A percentile compares a stretch with the other conserved stretches of the same genome.
These are phyloP conservation scores for Yamadazyma mexicana DNA, from an alignment of 1,139 yeast species.

Conservation along the genomic window DNA sequence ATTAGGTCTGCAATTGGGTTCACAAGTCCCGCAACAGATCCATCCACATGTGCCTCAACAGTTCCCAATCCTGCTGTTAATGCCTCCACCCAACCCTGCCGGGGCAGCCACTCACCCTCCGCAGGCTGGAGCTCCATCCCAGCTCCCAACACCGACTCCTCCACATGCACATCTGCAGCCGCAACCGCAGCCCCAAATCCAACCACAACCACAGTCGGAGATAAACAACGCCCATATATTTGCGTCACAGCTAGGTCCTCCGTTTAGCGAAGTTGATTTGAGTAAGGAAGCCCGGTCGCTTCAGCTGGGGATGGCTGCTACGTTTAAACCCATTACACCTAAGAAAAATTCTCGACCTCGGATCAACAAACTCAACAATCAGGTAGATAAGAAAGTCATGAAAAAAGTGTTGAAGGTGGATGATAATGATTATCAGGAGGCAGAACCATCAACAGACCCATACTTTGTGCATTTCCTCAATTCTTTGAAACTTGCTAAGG, in stretches of 20 bases:
- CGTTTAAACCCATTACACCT: constrained; percentile 37
- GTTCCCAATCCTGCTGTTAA: no score
- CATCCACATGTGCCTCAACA: not conserved
- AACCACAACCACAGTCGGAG: no score
- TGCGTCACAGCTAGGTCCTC: not conserved
- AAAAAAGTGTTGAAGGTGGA: constrained; percentile 5
- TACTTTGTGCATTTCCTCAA: constrained; percentile 26
- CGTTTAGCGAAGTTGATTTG: not conserved
- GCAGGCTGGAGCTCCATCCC: no score
- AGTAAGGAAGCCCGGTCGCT: constrained; percentile 2
- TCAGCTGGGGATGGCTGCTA: constrained; percentile 12
- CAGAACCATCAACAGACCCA: constrained; percentile 23
- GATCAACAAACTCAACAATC: constrained; percentile 29
- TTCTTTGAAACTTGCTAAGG: constrained; percentile 9
- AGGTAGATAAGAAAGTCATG: constrained; percentile 7
- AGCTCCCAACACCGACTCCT: no score
- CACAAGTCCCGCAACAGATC: not conserved
- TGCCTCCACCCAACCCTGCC: no score
- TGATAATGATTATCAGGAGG: constrained; percentile 6
- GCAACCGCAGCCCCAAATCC: no score
- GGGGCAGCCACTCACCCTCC: no score
- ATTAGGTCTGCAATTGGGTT: no score
- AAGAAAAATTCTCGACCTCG: constrained; percentile 38
- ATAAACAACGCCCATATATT: no score
- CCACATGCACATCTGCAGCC: not conserved